These are phyloP conservation scores for Aspergillus aculeatus DNA, from an alignment of 2,329 filamentous ascomycete genomes.

Conservation along the genomic window DNA sequence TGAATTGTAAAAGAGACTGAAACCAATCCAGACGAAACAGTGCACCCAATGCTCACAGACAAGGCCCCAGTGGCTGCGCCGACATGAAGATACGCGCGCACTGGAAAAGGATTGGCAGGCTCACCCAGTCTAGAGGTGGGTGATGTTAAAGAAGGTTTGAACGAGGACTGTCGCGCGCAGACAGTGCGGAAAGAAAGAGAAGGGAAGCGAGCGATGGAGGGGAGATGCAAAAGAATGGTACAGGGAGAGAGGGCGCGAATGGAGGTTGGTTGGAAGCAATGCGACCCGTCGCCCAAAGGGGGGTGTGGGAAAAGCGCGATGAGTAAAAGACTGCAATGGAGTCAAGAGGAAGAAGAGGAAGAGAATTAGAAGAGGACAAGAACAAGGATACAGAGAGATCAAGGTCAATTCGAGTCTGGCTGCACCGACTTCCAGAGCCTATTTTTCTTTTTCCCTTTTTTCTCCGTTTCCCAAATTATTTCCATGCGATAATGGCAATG, in stretches of 20 bases:
- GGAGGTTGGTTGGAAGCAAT: not conserved
- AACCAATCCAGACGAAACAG: constrained; percentile 9
- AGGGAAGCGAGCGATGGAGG: not conserved
- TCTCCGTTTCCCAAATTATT: too few species aligned
- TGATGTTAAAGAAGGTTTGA: not conserved
- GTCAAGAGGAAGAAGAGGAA: constrained; percentile 1
- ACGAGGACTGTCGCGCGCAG: not conserved
- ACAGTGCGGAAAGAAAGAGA: not conserved
- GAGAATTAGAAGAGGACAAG: constrained; percentile 4
- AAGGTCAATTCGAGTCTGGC: not conserved
- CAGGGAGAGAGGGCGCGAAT: not conserved
- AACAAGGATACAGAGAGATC: not conserved
- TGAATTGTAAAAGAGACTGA: not conserved
- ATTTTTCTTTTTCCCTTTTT: too few species aligned
- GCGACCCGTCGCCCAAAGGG: not conserved
- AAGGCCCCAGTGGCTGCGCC: not conserved
- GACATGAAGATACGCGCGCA: not conserved
- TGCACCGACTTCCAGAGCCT: not conserved
- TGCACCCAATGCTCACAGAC: not conserved
- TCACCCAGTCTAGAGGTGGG: not conserved
- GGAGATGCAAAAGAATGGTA: not conserved
- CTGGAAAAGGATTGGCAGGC: not conserved
- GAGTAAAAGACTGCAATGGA: not conserved
- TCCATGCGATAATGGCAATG: not conserved
- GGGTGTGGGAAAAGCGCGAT: not conserved